Base-by-base conservation (phyloP, 441 rosid genomes). In the Gossypium lobatum region DNA sequence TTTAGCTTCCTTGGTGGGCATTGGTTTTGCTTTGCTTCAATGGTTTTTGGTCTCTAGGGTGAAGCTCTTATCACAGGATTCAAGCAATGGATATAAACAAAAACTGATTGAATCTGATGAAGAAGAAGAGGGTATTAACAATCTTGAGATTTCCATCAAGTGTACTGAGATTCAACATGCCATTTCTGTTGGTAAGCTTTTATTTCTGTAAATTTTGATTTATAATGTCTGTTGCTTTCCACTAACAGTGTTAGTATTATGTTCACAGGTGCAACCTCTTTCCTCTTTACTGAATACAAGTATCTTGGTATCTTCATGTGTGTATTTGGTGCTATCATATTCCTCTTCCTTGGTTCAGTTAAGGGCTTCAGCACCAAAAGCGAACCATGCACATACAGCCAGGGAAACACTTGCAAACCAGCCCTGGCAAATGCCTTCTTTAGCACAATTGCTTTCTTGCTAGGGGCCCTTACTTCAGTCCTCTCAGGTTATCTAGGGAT, bases 131-230 rank as follows among this genome's bases (percentile, higher is more conserved):
- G 85, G 85, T 17, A 61, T 79, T 28, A 72, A 83, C 23, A 31
- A 37, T 54, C 77, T 72, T 20, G 82, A 78, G 61, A 79, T 64
- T 71, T 48, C 82, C 4, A 78, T 71, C 82, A 85, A 85, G 85
- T 83, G 86, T 76, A 82, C 86, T 14, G 88, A 85, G 72, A 85
- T 85, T 63, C 88, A 85, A 79, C 75, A 70, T 57, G 88, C 88
- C 78, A 85, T 85, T 70, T 81, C 88, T 31, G 81, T 76, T 6
- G 88, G 86, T 85, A 28, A 75, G 77, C 71, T 61, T n/a, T 73
- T 67, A 70, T 67, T 9, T 9, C 28, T 26, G 1, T 64, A 9
- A 63, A 67, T 10, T 26, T 26, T 10, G 46, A 42, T 42, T 26
- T 42, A 14, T 5, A 1, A 28, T 64, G 2, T 37, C 72, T 54